Conservation (phyloP, 2,329 filamentous ascomycete species). For the Hypomyces rosellus region DNA sequence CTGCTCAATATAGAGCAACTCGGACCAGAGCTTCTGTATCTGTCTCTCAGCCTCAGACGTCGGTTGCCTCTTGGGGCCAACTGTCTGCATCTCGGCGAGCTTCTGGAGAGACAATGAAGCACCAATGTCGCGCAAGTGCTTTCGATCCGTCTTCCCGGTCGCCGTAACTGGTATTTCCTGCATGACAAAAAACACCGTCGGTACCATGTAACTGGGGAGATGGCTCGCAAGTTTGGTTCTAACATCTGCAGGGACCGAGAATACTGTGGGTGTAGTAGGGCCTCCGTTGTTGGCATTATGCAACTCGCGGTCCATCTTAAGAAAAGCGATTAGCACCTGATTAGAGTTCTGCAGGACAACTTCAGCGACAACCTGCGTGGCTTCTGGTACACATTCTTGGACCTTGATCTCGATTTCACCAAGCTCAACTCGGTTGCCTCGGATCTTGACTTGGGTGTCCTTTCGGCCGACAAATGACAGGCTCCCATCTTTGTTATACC, state of each 20-base stretch:
- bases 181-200: slow-evolving; percentile 33
- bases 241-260: background rate
- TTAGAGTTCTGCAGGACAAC: background rate
- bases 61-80: background rate
- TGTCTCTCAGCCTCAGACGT: background rate
- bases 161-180: slow-evolving; percentile 26
- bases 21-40: background rate
- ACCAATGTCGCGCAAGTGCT: slow-evolving; percentile 3
- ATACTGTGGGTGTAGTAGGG: background rate
- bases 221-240: background rate
- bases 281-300: no score
- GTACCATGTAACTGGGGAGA: slow-evolving; percentile 33
- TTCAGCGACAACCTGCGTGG: background rate
- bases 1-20: background rate
- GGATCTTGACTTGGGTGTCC: slow-evolving; percentile 52
- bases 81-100: slow-evolving; percentile 29
- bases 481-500: slow-evolving; percentile 32
- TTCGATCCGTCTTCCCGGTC: slow-evolving; percentile 3
- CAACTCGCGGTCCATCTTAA: background rate
- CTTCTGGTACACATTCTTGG: background rate
- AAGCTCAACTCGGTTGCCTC: slow-evolving; percentile 50
- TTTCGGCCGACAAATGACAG: slow-evolving; percentile 45
- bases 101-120: slow-evolving; percentile 21
- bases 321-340: background rate
- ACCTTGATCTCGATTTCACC: slow-evolving; percentile 17